Evolutionary conservation across 306 rosid species (phyloP), one percentile per base, ranked within the genome.

Genomic region (Prunus mira): DNA sequence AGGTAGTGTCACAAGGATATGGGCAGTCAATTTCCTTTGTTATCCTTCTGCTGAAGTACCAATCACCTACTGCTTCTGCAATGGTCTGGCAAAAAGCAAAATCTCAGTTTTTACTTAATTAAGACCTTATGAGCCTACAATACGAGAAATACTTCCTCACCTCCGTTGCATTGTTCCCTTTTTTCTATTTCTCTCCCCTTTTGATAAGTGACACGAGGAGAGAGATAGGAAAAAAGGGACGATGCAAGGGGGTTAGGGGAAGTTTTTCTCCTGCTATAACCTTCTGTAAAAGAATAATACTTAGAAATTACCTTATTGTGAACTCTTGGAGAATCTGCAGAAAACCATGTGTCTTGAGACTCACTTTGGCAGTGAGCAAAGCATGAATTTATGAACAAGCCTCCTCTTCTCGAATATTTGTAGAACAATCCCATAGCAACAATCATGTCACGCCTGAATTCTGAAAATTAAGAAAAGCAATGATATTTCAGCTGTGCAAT

Each of bases 311-410:
- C 41, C 41, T 84, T 91, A 65, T 84, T 68, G 61, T 88, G 88
- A 79, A 92, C 80, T 82, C 75, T 91, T 54, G 99, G 97, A 55
- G 98, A 89, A 75, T 89, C 93, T 47, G 3, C 76, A 45, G 67
- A 88, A 84, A 88, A 88, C 99, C 99, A 96, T 43, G 98, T 96
- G 22, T 96, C 97, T 76, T 87, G 93, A 4, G 74, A 85, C 83
- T 96, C 99, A 73, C 98, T 92, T 85, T 96, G 99, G 90, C 99
- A 96, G 74, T 96, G 99, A 74, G 98, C 97, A 81, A 96, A 96
- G 75, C 99, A 96, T 60, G 99, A 92, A 69, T 96, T 96, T 58
- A 96, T 86, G 83, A 77, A 91, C 93, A 88, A 83, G 64, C 98
- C 99, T 28, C 88, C 99, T 74, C 89, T 82, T 71, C 56, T 64